Base-by-base conservation (phyloP, 1,284 basidiomycete species). In the Cryptococcus hybrid region DNA sequence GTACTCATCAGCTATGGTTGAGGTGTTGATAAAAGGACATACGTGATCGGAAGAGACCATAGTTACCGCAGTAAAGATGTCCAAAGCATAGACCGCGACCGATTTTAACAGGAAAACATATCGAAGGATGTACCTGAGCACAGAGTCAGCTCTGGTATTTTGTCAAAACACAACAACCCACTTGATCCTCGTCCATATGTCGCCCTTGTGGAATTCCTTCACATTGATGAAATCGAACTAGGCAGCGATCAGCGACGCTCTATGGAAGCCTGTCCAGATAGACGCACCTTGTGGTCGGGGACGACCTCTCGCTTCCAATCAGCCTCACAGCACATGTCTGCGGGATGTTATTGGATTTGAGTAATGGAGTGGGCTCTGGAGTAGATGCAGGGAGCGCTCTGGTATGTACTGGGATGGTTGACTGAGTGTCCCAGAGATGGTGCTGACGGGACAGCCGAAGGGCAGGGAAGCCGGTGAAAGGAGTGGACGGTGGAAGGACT, bases 51-150 rank as follows among this genome's bases (percentile, higher is more conserved):
- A 93, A n/a, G 90, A 88, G 50, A 98, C 88, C 88, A 97, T 90
- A 64, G 94, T 97, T 60, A 92, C 85, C 59, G 92, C 93, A 39
- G 95, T 95, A 82, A 96, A 99, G 76, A 98, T 92, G 84, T 99
- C 96, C 78, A 92, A 89, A 58, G 92, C 84, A 79, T 97, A 97
- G 77, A 99, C 94, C 59, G 92, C 86, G 79, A 98, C 88, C 37
- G 90, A 91, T 78, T 96, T 97, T 82, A 96, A 84, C 57, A 98
- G 86, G 69, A 93, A 84, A 74, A 92, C 80, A 78, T 95, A 99
- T 62, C 96, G 82, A 84, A 89, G 92, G 58, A 90, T 78, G 78
- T 98, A 98, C 75, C 91, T 95, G 72, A 8, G 38, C 1, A 48
- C 9, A 36, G 43, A 35, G 40, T 49, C 24, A 58, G 13, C 49